Evolutionary conservation across 2,329 filamentous ascomycete genomes (phyloP), one percentile per base, ranked within the genome.

Genomic region (Hymenoscyphus linearis): DNA sequence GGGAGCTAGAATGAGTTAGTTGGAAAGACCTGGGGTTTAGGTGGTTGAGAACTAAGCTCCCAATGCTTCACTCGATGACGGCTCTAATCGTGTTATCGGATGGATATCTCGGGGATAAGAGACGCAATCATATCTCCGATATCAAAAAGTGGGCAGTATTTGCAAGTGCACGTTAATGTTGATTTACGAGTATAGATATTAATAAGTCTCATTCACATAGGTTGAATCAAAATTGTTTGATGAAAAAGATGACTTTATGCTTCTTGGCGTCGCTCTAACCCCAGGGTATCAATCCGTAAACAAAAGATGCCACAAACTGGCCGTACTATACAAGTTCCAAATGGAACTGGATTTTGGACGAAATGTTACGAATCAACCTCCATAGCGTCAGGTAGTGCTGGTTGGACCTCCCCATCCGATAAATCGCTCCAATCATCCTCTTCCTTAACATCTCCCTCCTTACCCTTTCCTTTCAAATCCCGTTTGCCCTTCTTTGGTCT

Each of bases 251-350:
- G 44, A 13, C 10, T 22, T 50, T 26, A 50, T 22, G 14, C 37
- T 22, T 50, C 25, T 50, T 22, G 18, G 44, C 22, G 4, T 22
- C 44, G 9, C 44, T 50, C 44, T 50, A 50, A 25, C 60, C 60
- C 60, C 55, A 56, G 44, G 69, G 68, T 70, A 70, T 70, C 65
- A 66, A 62, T 66, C 64, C 65, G 55, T 56, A 60, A 63, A 55
- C 64, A 59, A 61, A 61, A 64, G 63, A 67, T 67, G 66, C 63
- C 65, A 31, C 14, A 55, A 50, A 13, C 44, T 13, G n/a, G 22
- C 44, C 44, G 44, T 50, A 50, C n/a, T 50, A 18, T 50, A 50
- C 18, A 50, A 50, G 44, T 22, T 50, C 44, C 12, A 10, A 50
- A 50, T 50, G 25, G 44, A 13, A 25, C 44, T 50, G 10, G 44